phyloP scores from a whole-genome alignment of 2,329 filamentous ascomycete species.

The Paraconiothyrium brasiliense region DNA sequence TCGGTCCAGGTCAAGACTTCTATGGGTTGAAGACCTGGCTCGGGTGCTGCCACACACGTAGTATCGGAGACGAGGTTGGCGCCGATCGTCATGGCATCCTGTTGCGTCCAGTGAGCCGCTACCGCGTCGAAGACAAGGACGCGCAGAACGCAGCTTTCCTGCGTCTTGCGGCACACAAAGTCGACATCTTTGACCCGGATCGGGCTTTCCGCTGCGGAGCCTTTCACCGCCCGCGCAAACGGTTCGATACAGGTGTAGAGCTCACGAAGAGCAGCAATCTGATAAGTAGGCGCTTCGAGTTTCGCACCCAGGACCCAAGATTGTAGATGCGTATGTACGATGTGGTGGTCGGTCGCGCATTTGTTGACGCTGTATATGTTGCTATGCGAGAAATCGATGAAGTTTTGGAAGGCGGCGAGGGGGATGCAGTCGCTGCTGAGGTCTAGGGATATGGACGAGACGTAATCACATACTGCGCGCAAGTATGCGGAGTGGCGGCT shows the following conservation, averaged over 20 bases:
- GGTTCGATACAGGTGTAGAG: conserved; percentile 23
- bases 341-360: conserved; percentile 17
- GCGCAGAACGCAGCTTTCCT: conserved; percentile 13
- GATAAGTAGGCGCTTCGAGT: conserved; percentile 19
- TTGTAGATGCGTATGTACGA: conserved; percentile 14
- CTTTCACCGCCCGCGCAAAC: conserved; percentile 5
- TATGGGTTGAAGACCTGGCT: neutral
- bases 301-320: conserved; percentile 25
- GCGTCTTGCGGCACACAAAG: conserved; percentile 19
- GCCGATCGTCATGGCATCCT: conserved; percentile 15
- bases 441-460: neutral
- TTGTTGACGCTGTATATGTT: conserved; percentile 31
- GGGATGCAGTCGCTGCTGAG: conserved; percentile 12
- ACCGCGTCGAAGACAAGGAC: conserved; percentile 30
- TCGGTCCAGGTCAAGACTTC: conserved; percentile 10
- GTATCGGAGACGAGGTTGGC: neutral
- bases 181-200: conserved; percentile 24
- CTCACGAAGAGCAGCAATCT: conserved; percentile 21
- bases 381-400: conserved; percentile 27
- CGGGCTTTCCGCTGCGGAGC: neutral
- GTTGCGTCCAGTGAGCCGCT: conserved; percentile 25
- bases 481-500: conserved; percentile 19
- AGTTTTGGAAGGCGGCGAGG: conserved; percentile 26
- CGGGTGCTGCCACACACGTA: neutral
- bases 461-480: conserved; percentile 4